Base-by-base conservation (phyloP, 139 green algal species). In the Deuterostichococcus epilithicus region DNA sequence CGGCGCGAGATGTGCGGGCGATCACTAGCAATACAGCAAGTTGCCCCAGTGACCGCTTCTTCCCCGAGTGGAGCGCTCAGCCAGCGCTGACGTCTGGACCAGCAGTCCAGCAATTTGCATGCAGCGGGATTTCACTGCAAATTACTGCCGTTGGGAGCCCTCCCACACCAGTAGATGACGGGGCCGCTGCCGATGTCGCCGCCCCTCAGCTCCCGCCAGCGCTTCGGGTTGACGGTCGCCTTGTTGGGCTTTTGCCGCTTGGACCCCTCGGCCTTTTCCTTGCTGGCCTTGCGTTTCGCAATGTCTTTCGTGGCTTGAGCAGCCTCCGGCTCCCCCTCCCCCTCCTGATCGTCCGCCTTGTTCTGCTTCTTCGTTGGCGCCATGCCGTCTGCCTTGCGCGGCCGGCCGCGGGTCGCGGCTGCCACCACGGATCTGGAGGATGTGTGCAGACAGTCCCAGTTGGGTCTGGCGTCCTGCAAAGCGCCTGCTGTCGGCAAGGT, bases 131-230 rank as follows among this genome's bases (percentile, higher is more conserved):
- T 13, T 35, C 15, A 8, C 37, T 34, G 37, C 36, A 23, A 72
- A 72, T 33, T 15, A 33, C 38, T 3, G 33, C 8, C 63, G 33
- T 34, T 70, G 36, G 39, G 5, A 39, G 69, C 44, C 73, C 28
- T 74, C 44, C 35, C 0, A 71, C 68, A 91, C 91, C 91, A 95
- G 79, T 94, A 93, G 0, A 96, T 79, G 20, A 96, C 86, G 1
- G 91, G 91, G 0, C 91, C 91, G 8, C 59, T 37, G 26, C 80
- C 79, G 2, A 78, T 59, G 0, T 68, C 52, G 5, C 88, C 89
- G 5, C 70, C 72, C 45, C 86, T 91, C 6, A 96, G 80, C 36
- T 76, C 73, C 0, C 83, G 66, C 30, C 93, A 72, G 15, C 91
- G 82, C 68, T 86, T 90, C 0, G 88, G 85, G 76, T 92, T 87